A percentile compares a stretch with the other conserved stretches of the same genome.
Conservation (phyloP, 2,329 filamentous ascomycete species). For the Epichloe baconii region DNA sequence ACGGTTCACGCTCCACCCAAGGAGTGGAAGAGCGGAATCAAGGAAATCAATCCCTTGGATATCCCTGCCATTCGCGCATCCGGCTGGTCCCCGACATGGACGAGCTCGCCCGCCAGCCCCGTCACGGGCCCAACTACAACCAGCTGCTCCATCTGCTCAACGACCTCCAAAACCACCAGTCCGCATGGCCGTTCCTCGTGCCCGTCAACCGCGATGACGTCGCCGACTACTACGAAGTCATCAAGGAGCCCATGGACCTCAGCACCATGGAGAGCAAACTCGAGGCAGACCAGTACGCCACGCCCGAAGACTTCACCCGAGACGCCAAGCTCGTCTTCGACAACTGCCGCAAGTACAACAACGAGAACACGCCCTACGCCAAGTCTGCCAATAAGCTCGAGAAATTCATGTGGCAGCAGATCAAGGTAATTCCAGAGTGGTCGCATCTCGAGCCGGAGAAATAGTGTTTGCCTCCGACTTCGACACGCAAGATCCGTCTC, state of each 20-base stretch:
- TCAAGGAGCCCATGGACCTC: constrained; percentile 95
- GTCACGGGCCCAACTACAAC: constrained; percentile 93
- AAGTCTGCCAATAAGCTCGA: constrained; percentile 90
- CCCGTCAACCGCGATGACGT: constrained; percentile 95
- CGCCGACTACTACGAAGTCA: constrained; percentile 97
- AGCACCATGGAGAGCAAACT: constrained; percentile 93
- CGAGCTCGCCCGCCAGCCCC: constrained; percentile 83
- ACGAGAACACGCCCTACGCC: constrained; percentile 85
- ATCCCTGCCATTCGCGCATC: constrained; percentile 83
- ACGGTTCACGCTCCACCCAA: constrained; percentile 74
- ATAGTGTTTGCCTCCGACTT: constrained; percentile 15
- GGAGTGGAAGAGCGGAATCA: constrained; percentile 67
- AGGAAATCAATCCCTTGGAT: constrained; percentile 68
- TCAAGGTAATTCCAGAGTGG: constrained; percentile 89
- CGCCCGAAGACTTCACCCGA: constrained; percentile 81
- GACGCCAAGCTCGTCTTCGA: constrained; percentile 85
- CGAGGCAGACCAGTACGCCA: constrained; percentile 70
- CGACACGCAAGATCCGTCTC: constrained; percentile 3
- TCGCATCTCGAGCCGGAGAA: constrained; percentile 45
- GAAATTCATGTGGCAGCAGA: constrained; percentile 90
- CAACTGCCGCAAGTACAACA: constrained; percentile 94
- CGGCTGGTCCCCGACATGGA: constrained; percentile 97
- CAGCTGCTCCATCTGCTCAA: constrained; percentile 85
- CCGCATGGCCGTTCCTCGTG: constrained; percentile 87
- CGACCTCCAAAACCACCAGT: constrained; percentile 85